These are phyloP conservation scores for Pilasporangium apinafurcum DNA, from an alignment of 352 stramenopile genomes.

Conservation along the genomic window DNA sequence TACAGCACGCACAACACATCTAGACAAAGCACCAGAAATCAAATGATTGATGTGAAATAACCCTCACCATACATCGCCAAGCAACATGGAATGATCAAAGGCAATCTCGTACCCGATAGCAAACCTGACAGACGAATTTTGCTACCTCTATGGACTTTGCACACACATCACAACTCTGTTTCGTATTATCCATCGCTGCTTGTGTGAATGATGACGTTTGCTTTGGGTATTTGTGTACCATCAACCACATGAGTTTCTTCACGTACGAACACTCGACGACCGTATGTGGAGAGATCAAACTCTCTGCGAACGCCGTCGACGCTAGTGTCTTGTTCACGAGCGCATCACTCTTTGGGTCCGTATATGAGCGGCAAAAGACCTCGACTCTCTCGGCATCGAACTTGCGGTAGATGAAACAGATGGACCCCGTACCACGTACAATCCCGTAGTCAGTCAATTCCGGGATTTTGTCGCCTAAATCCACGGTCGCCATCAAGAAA, in stretches of 20 bases:
- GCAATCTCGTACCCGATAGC: too few species aligned
- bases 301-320: conserved; percentile 23
- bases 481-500: conserved; percentile 36
- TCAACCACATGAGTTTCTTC: conserved; percentile 3
- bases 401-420: conserved; percentile 46
- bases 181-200: conserved; percentile 8
- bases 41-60: too few species aligned
- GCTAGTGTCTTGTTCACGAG: conserved; percentile 24
- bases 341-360: conserved; percentile 13
- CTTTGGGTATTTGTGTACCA: conserved; percentile 1
- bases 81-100: too few species aligned
- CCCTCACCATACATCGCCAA: too few species aligned
- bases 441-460: conserved; percentile 36
- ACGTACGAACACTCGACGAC: conserved; percentile 3
- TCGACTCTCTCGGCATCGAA: conserved; percentile 14
- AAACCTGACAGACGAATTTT: too few species aligned
- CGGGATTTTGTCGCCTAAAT: conserved; percentile 18
- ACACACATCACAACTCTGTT: conserved; percentile 5
- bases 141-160: too few species aligned
- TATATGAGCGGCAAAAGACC: conserved; percentile 21
- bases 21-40: too few species aligned
- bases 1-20: too few species aligned
- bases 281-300: conserved; percentile 17
- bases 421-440: conserved; percentile 27
- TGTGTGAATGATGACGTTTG: conserved; percentile 6